Evolutionary conservation across 139 green algal genomes (phyloP), one percentile per base, ranked within the genome.

Genomic region (Picocystis salinarum): DNA sequence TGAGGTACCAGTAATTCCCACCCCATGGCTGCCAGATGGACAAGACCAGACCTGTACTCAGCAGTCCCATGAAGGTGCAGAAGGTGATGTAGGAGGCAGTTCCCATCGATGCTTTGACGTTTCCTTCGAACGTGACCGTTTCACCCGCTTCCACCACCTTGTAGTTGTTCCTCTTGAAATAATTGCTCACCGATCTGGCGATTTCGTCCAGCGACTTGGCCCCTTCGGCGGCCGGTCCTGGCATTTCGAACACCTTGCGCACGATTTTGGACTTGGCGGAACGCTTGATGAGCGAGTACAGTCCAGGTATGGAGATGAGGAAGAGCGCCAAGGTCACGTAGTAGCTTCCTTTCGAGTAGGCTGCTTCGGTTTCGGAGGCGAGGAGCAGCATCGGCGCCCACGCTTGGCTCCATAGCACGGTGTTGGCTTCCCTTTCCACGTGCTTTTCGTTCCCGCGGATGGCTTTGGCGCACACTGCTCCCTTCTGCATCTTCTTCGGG

Each of bases 281-380:
- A 2, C 82, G 68, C 63, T 93, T 93, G 33, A 93, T 71, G 12
- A 82, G 73, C 0, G 79, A 91, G 71, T 74, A 93, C 6, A 92
- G 70, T 23, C 79, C 74, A 48, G 75, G 75, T 22, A 74, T 27
- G 4, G 71, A 72, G 25, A 91, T 56, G 0, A 93, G 33, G 48
- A 93, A 87, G 1, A 93, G 61, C 3, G 61, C 77, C 19, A 89
- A 54, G 13, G 70, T 87, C 4, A 87, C 81, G 23, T 83, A 91
- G 23, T 87, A 76, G n/a, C n/a, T n/a, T n/a, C n/a, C n/a, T n/a
- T n/a, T n/a, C n/a, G n/a, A n/a, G n/a, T n/a, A n/a, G n/a, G n/a
- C n/a, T n/a, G n/a, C n/a, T n/a, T n/a, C n/a, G n/a, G n/a, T n/a
- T n/a, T n/a, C n/a, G n/a, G n/a, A n/a, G n/a, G n/a, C n/a, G n/a